Base-by-base conservation (phyloP, 345 rosid genomes). In the Geranium brycei region DNA sequence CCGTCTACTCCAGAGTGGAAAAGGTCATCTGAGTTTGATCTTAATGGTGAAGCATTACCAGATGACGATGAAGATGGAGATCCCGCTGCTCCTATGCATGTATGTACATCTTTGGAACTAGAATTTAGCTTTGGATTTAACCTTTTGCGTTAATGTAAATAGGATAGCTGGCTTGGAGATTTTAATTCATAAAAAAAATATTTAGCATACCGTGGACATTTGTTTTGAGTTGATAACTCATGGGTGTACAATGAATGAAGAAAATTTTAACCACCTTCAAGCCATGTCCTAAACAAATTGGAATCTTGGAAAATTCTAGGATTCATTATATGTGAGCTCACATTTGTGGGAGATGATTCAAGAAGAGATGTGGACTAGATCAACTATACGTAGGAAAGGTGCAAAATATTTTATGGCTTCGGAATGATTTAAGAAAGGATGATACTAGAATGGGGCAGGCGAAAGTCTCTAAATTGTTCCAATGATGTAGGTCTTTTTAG, bases 1-100 rank as follows among this genome's bases (percentile, higher is more conserved):
- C 99, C 99, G 12, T 58, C 82, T 68, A 91, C 91, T 73, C 99
- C 97, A 19, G 99, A 95, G 70, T 95, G 99, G 99, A 95, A 95
- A 77, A 81, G 91, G 65, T 83, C 96, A 73, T 80, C 89, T 17
- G 99, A 84, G 62, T 82, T 95, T 61, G 99, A 91, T 89, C 87
- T 95, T 68, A 91, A 95, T 72, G 99, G 99, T 69, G 96, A 95
- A 87, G 97, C 96, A 38, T 72, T 82, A 67, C 82, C 89, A 17
- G 87, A 81, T 75, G 88, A 83, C 11, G 85, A 87, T 13, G 87
- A 81, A 55, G 90, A 84, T 74, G 88, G 85, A 69, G 76, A 66
- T 76, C 57, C 81, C 61, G 71, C 72, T 75, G 78, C 76, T 28
- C 78, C 76, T 56, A 62, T 69, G 51, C 78, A 68, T 61, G 95